Base-by-base conservation (phyloP, 2,329 filamentous ascomycete genomes). In the Penicillium decumbens region DNA sequence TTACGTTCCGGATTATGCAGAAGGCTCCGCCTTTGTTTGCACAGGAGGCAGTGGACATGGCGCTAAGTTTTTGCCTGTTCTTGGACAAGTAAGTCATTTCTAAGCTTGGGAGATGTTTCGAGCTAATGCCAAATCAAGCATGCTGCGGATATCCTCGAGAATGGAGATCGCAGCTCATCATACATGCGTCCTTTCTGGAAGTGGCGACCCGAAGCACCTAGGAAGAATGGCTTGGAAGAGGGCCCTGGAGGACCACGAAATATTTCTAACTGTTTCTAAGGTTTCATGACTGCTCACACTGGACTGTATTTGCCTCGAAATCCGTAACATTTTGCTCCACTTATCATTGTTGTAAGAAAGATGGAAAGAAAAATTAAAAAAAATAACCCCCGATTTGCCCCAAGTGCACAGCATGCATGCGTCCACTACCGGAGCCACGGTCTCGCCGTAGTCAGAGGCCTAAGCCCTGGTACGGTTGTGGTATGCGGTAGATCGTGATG, bases 1-100 rank as follows among this genome's bases (percentile, higher is more conserved):
- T 44, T 55, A 65, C 18, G 64, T 71, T 1, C 66, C 69, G 12
- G 46, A 43, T 1, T 59, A 54, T 6, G 59, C 60, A 1, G 58
- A 63, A 25, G 53, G 61, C 4, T 66, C 64, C 1, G 57, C 70
- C 1, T 69, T 71, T 42, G 64, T 68, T 4, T 66, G 63, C 42
- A 69, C 68, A 0, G 66, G 67, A 1, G 68, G 68, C 23, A 70
- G 67, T 28, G 68, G 68, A 8, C 67, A 70, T 32, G 68, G 66
- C 1, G 67, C 67, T 33, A 70, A 70, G 49, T 69, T 67, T 25
- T 50, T 70, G n/a, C 68, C 67, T 1, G 58, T 67, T 8, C 59
- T 70, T 24, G 68, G 68, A 50, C 44, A 65, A 50, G 65, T 65
- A 41, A 28, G 54, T 35, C 27, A 8, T 4, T 9, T 9, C 7